Evolutionary conservation across 441 rosid genomes (phyloP).

Genomic region (Gossypium lobatum): DNA sequence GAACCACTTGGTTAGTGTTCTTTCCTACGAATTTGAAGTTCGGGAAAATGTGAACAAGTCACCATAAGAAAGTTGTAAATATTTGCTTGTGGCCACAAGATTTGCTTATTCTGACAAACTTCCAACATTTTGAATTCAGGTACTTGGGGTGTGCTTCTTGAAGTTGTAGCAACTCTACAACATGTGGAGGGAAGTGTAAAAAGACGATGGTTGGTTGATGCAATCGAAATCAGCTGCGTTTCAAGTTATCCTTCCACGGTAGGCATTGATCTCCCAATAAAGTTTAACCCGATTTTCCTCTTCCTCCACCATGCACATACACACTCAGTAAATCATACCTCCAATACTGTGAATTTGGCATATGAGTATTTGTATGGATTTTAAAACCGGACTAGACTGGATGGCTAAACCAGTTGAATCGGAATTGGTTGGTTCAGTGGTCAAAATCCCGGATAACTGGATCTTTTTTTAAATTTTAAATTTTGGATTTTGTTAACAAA

Average conservation of each 20-base stretch:
- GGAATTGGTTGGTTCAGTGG: background rate
- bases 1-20: slow-evolving; percentile 51
- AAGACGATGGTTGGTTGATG: slow-evolving; percentile 86
- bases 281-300: background rate
- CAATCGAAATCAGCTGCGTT: slow-evolving; percentile 79
- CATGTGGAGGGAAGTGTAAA: slow-evolving; percentile 59
- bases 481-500: too few relatives aligned
- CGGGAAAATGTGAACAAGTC: background rate
- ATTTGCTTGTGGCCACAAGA: background rate
- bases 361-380: background rate
- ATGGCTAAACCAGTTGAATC: background rate
- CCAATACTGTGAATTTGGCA: background rate
- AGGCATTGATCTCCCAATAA: slow-evolving; percentile 19
- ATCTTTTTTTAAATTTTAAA: too few relatives aligned
- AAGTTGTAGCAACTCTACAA: slow-evolving; percentile 67
- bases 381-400: background rate
- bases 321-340: background rate
- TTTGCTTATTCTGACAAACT: slow-evolving; percentile 6
- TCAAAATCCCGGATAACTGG: too few relatives aligned
- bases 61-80: background rate
- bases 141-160: slow-evolving; percentile 64
- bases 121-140: slow-evolving; percentile 33
- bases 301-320: background rate
- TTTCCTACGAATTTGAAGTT: slow-evolving; percentile 1
- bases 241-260: slow-evolving; percentile 79